A percentile compares a stretch with the other conserved stretches of the same genome.
Conservation (phyloP, 2,329 filamentous ascomycete genomes). For the Hortaea sp. region DNA sequence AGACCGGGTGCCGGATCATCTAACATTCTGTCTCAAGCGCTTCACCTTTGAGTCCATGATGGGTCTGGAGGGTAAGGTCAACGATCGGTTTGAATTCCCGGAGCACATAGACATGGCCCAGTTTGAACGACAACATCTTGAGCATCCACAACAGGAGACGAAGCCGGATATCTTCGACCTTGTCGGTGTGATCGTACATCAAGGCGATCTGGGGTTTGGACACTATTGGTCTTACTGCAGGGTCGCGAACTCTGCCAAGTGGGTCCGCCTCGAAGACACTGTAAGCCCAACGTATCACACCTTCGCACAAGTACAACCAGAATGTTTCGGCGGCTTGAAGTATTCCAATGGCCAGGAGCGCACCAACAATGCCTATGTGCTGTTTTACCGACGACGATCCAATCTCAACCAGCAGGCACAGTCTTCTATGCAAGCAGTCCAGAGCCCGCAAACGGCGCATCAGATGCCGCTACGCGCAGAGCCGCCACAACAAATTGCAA, state of each 20-base stretch:
- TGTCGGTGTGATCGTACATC: slow-evolving; percentile 89
- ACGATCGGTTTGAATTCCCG: slow-evolving; percentile 88
- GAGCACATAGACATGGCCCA: slow-evolving; percentile 72
- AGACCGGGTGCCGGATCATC: slow-evolving; percentile 83
- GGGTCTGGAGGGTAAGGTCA: slow-evolving; percentile 79
- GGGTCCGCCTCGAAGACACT: slow-evolving; percentile 96
- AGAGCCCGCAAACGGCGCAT: neutral
- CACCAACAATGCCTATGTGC: slow-evolving; percentile 76
- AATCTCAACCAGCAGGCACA: neutral
- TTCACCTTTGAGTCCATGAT: slow-evolving; percentile 67
- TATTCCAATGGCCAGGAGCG: slow-evolving; percentile 49
- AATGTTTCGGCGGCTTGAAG: slow-evolving; percentile 53
- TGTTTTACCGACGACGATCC: slow-evolving; percentile 72
- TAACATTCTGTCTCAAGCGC: slow-evolving; percentile 90
- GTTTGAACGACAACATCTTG: slow-evolving; percentile 80
- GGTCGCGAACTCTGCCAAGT: slow-evolving; percentile 53
- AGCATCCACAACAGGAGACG: slow-evolving; percentile 45
- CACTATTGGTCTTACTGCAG: slow-evolving; percentile 97
- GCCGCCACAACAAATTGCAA: slow-evolving; percentile 9
- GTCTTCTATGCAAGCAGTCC: neutral
- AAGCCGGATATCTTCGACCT: slow-evolving; percentile 77
- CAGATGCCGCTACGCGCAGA: slow-evolving; percentile 1
- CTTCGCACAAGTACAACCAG: slow-evolving; percentile 57
- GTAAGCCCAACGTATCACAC: slow-evolving; percentile 63
- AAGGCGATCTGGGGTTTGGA: slow-evolving; percentile 83